Base-by-base conservation (phyloP, 2,329 filamentous ascomycete species). In the Bisporella sp. region DNA sequence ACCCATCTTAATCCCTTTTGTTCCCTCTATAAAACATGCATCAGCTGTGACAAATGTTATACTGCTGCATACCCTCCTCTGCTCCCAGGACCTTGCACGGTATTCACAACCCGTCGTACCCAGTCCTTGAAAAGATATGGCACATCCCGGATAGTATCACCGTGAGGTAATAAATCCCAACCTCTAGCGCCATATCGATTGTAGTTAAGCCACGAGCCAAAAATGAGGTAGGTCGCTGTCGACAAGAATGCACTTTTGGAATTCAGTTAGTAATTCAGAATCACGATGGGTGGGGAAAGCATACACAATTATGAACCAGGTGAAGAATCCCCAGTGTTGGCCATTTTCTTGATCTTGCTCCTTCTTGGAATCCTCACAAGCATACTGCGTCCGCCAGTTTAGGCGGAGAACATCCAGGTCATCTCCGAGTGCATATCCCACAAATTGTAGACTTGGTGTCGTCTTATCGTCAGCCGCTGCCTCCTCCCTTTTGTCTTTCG, bases 181-280 rank as follows among this genome's bases (percentile, higher is more conserved):
- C 93, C 93, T 42, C 92, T 80, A 47, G 92, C 91, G 45, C 92
- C 92, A 69, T 96, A 96, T 55, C 91, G 87, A 73, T 90, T 96
- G 77, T 97, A 97, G 75, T 97, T 97, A 67, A 97, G 83, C 93
- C 93, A 99, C 21, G 91, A 95, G 57, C 92, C 91, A 65, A 97
- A 97, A 67, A 97, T 96, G 58, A 99, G 84, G 71, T 97, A 99
- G 29, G 91, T 74, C 2, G 93, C 89, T 40, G 83, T 85, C 43
- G 81, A 81, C 55, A 97, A 77, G 78, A 99, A 99, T 53, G 85
- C 72, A 59, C 91, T 96, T 28, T 13, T 13, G 12, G 33, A 33
- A 33, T 21, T 48, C 42, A n/a, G 29, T 56, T 45, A 62, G 52
- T 48, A 43, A 6, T 5, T 35, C 30, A 28, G 28, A 5, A 41